phyloP scores from a whole-genome alignment of 768 basidiomycete genomes.

The Suillus hirtellus region DNA sequence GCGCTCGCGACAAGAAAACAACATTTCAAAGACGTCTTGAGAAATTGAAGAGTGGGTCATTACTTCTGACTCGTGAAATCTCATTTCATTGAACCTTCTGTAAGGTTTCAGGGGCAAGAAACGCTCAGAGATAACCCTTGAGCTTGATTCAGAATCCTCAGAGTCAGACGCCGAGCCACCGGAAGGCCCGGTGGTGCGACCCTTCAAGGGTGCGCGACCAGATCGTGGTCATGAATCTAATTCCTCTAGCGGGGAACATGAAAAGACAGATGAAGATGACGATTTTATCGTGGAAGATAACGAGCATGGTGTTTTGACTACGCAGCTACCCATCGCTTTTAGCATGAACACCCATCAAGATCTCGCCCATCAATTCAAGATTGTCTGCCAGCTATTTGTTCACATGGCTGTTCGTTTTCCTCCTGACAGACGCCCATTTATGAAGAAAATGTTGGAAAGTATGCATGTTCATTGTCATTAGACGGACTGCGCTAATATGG shows the following conservation, averaged over 20 bases:
- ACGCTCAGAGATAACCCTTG: constrained; percentile 35
- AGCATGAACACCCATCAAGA: constrained; percentile 81
- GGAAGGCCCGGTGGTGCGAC: constrained; percentile 26
- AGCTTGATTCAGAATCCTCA: constrained; percentile 26
- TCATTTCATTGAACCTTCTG: neutral
- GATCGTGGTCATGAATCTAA: constrained; percentile 38
- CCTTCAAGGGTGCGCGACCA: constrained; percentile 50
- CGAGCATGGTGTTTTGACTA: constrained; percentile 33
- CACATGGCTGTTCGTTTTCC: constrained; percentile 68
- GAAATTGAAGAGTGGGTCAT: constrained; percentile 57
- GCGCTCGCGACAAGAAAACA: constrained; percentile 59
- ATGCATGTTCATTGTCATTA: constrained; percentile 9
- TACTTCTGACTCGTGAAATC: constrained; percentile 5
- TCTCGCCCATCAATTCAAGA: constrained; percentile 79
- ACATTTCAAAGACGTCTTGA: constrained; percentile 65
- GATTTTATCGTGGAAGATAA: constrained; percentile 71
- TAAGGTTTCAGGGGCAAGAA: constrained; percentile 41
- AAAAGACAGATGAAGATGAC: constrained; percentile 28
- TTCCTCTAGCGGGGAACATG: constrained; percentile 37
- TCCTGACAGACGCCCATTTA: constrained; percentile 51
- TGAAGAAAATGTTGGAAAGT: constrained; percentile 57
- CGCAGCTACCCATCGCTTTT: constrained; percentile 71
- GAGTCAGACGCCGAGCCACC: constrained; percentile 36
- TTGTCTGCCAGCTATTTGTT: constrained; percentile 85
- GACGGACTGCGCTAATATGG: constrained; percentile 7